Evolutionary conservation across 352 stramenopile species (phyloP), one percentile per base, ranked within the genome.

Genomic region (Lagenidium sp.): DNA sequence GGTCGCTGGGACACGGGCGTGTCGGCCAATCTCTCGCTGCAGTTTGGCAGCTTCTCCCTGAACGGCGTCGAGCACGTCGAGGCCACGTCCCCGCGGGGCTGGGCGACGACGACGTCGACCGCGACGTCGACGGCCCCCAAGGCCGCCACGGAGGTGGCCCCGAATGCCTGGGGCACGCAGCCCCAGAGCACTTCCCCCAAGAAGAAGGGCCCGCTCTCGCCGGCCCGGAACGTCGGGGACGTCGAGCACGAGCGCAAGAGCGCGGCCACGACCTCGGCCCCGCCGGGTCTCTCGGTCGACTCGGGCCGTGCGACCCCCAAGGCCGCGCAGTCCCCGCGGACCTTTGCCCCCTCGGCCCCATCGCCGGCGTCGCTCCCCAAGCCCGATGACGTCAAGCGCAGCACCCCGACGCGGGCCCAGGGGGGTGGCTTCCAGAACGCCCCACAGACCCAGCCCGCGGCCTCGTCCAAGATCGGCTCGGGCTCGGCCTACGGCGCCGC

Each of bases 31-130:
- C 48, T 93, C 19, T 86, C 77, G 36, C 68, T 93, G 25, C 81
- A 93, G 57, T 93, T 93, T 61, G 81, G 81, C 11, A 93, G 81
- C 61, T 93, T 93, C 20, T 93, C 81, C 18, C 53, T 93, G 20
- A 86, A 74, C 42, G 77, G 72, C 4, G 65, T 77, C 22, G 77
- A 87, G 4, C 46, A 66, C 32, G 30, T 41, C 31, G 73, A 87
- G 38, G 41, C 78, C 6, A 65, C 73, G n/a, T 83, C 76, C 6
- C 70, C 72, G 43, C 61, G 62, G 31, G 76, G 69, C 26, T 88
- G 76, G 76, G 60, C 60, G 20, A 74, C 72, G 15, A 67, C 66
- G 10, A 72, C 64, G 0, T 67, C 67, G 5, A 44, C 28, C n/a
- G 23, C 68, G 11, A 60, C 68, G 15, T 69, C 68, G 15, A 61